phyloP scores from a whole-genome alignment of 2,329 filamentous ascomycete species.

The Pseudocercospora crystallina region DNA sequence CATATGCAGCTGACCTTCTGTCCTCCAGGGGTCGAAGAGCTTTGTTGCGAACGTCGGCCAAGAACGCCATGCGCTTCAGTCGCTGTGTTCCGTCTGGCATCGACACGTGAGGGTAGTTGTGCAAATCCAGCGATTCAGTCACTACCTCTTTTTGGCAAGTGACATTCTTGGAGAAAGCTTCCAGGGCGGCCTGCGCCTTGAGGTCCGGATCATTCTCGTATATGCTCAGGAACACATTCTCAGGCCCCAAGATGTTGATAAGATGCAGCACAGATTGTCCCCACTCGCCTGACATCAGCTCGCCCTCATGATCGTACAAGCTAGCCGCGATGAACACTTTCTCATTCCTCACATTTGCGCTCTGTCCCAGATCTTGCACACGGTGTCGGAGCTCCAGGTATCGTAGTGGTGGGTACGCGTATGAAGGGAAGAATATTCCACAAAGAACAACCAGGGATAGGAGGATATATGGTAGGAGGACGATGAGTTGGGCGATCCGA shows the following conservation, averaged over 20 bases:
- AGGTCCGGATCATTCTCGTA: constrained; percentile 70
- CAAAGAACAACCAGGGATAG: constrained; percentile 41
- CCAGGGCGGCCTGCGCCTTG: constrained; percentile 56
- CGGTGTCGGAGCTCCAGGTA: constrained; percentile 47
- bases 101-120: constrained; percentile 58
- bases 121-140: constrained; percentile 58
- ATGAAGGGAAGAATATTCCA: constrained; percentile 55
- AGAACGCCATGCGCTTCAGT: constrained; percentile 71
- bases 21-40: constrained; percentile 64
- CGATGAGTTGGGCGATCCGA: constrained; percentile 15
- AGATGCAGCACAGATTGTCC: constrained; percentile 60
- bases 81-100: constrained; percentile 62
- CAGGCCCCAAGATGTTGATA: constrained; percentile 63
- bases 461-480: constrained; percentile 16
- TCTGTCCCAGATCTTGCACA: constrained; percentile 29
- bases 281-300: constrained; percentile 64
- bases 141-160: constrained; percentile 53
- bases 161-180: constrained; percentile 52
- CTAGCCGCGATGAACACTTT: constrained; percentile 74
- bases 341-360: constrained; percentile 57
- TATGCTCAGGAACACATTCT: constrained; percentile 70
- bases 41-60: constrained; percentile 71
- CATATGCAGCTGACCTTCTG: constrained; percentile 42
- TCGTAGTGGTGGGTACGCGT: constrained; percentile 55
- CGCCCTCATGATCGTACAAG: constrained; percentile 63